Percentiles rank a stretch among this genome's conserved stretches.
Evolutionary conservation across 441 rosid genomes (phyloP).

Genomic region (Jatropha multifida): DNA sequence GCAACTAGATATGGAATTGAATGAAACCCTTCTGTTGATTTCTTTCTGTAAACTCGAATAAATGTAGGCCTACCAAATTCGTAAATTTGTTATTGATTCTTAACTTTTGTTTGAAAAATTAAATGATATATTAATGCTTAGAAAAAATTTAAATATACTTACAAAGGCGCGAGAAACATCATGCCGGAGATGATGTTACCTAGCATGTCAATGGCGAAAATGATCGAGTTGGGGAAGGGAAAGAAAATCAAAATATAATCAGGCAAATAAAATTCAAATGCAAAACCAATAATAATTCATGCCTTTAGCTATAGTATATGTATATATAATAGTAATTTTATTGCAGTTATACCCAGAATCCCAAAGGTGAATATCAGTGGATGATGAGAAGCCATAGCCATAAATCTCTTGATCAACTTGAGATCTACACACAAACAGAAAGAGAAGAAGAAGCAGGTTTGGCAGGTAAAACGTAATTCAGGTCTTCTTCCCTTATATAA

Average conservation of each 20-base stretch:
- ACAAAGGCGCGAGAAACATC: constrained; percentile 22
- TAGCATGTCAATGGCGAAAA: not conserved
- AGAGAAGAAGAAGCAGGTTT: not conserved
- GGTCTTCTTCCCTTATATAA: not conserved
- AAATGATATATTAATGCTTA: too few species aligned
- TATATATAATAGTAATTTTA: not conserved
- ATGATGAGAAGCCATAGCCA: constrained; percentile 1
- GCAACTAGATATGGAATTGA: constrained; percentile 19
- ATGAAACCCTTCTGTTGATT: constrained; percentile 23
- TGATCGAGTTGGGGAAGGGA: not conserved
- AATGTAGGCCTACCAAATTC: constrained; percentile 15
- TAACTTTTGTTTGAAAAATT: too few species aligned
- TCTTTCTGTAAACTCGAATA: constrained; percentile 11
- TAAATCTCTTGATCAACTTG: not conserved
- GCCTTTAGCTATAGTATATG: not conserved
- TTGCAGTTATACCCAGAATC: constrained; percentile 7
- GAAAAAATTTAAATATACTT: not conserved
- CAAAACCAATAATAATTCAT: not conserved
- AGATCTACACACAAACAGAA: not conserved
- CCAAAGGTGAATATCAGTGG: constrained; percentile 15
- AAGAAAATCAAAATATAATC: not conserved
- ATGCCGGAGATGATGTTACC: constrained; percentile 22
- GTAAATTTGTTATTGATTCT: too few species aligned
- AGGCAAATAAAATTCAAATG: not conserved
- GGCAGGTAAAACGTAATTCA: constrained; percentile 8